Evolutionary conservation across 2,329 filamentous ascomycete genomes (phyloP).

Genomic region (Nigrospora sphaerica): DNA sequence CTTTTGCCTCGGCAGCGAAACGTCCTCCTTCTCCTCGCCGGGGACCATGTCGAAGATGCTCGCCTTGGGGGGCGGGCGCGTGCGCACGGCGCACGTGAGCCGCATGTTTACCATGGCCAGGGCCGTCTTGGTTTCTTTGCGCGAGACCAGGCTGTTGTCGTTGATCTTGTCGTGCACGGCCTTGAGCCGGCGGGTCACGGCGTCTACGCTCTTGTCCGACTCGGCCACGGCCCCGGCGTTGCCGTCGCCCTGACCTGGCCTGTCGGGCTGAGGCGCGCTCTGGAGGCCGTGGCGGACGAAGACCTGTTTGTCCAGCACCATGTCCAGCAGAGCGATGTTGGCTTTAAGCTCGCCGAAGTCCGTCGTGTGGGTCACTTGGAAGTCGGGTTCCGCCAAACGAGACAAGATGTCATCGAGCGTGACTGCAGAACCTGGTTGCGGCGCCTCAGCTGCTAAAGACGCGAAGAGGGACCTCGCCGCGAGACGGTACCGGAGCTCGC

Average conservation of each 20-base stretch:
- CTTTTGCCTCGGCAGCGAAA: constrained; percentile 35
- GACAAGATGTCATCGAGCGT: constrained; percentile 35
- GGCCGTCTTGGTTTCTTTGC: constrained; percentile 69
- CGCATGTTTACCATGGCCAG: constrained; percentile 71
- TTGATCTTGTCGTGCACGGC: constrained; percentile 56
- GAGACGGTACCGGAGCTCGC: constrained; percentile 59
- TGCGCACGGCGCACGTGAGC: constrained; percentile 63
- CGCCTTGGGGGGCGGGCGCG: constrained; percentile 47
- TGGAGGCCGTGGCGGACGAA: constrained; percentile 18
- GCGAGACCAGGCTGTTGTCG: constrained; percentile 65
- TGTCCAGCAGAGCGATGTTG: constrained; percentile 61
- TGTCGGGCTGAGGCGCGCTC: constrained; percentile 19
- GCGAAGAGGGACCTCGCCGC: constrained; percentile 58
- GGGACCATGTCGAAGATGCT: constrained; percentile 38
- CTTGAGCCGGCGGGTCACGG: constrained; percentile 53
- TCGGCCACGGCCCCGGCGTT: constrained; percentile 23
- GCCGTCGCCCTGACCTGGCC: constrained; percentile 9
- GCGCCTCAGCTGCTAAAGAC: constrained; percentile 32
- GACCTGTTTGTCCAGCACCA: constrained; percentile 61
- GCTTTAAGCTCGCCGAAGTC: constrained; percentile 65
- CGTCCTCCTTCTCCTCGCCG: constrained; percentile 25
- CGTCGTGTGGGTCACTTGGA: constrained; percentile 45
- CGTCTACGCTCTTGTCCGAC: constrained; percentile 69
- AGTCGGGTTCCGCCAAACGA: constrained; percentile 40
- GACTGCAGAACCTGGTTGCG: constrained; percentile 32